Percentiles rank a stretch among this genome's conserved stretches.
phyloP scores from a whole-genome alignment of 2,329 filamentous ascomycete species.

The Sclerotinia sclerotiorum region DNA sequence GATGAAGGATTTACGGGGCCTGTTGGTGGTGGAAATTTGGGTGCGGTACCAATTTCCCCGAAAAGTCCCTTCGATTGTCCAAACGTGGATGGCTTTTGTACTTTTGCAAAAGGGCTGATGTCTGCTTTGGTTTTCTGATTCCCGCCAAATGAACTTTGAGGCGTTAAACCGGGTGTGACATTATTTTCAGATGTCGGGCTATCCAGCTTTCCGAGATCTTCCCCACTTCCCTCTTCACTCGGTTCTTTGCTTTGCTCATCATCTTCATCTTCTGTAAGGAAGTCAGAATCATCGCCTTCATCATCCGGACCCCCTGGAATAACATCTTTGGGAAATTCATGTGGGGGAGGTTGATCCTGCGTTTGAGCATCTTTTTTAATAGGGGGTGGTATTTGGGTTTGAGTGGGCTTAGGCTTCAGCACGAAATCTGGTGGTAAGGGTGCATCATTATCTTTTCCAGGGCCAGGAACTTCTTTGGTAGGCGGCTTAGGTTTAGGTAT shows the following conservation, averaged over 20 bases:
- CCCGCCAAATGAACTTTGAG: constrained; percentile 59
- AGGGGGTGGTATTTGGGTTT: constrained; percentile 23
- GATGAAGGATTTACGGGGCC: constrained; percentile 60
- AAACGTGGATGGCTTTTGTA: constrained; percentile 48
- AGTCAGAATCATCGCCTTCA: constrained; percentile 38
- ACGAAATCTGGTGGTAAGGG: constrained; percentile 45
- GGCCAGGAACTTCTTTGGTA: not conserved
- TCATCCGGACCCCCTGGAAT: constrained; percentile 40
- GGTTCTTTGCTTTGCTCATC: constrained; percentile 48
- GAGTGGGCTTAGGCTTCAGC: constrained; percentile 28
- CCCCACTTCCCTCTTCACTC: constrained; percentile 58
- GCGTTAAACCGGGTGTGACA: constrained; percentile 53
- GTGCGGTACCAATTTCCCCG: constrained; percentile 53
- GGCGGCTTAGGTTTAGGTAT: constrained; percentile 30
- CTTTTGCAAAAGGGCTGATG: constrained; percentile 44
- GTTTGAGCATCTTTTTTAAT: constrained; percentile 13
- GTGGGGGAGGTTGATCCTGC: constrained; percentile 30
- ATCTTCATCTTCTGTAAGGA: constrained; percentile 40
- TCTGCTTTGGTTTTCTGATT: constrained; percentile 44
- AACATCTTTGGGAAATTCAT: constrained; percentile 33
- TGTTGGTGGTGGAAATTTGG: constrained; percentile 54
- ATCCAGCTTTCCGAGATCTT: constrained; percentile 64
- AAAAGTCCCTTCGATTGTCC: constrained; percentile 48
- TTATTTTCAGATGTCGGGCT: constrained; percentile 51
- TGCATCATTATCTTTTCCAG: constrained; percentile 41